phyloP scores from a whole-genome alignment of 2,329 filamentous ascomycete genomes.

The Tolypocladium nubicola region DNA sequence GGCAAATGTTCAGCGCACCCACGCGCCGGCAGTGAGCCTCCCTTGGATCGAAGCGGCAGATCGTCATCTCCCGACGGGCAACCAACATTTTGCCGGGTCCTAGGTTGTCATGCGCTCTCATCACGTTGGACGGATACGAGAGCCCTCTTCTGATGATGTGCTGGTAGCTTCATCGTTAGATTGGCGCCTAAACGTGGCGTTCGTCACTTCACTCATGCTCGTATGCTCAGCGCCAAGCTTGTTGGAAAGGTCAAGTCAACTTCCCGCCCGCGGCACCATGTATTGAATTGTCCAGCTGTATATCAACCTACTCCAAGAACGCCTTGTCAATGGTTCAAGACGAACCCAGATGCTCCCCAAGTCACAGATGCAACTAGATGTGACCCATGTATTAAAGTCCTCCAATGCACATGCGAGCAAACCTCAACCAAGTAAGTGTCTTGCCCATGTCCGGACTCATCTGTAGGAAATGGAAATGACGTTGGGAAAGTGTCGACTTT shows the following conservation, averaged over 20 bases:
- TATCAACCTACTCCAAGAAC: neutral
- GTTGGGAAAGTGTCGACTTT: neutral
- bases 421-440: neutral
- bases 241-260: neutral
- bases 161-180: too few relatives aligned
- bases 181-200: neutral
- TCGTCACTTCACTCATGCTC: too few relatives aligned
- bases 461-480: neutral
- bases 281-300: constrained; percentile 2
- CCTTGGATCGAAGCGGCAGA: neutral
- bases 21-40: neutral
- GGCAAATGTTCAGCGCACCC: neutral
- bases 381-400: neutral
- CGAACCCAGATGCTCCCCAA: neutral
- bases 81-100: too few relatives aligned
- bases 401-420: neutral
- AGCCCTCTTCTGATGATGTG: too few relatives aligned
- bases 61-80: neutral
- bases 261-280: neutral
- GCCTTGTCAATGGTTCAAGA: neutral
- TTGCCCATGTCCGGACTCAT: neutral
- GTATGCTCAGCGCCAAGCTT: neutral
- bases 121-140: too few relatives aligned
- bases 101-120: neutral
- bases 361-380: neutral